A percentile compares a stretch with the other conserved stretches of the same genome.
phyloP scores from a whole-genome alignment of 148 eudicot species.

The Vaccinium vitisidaea region DNA sequence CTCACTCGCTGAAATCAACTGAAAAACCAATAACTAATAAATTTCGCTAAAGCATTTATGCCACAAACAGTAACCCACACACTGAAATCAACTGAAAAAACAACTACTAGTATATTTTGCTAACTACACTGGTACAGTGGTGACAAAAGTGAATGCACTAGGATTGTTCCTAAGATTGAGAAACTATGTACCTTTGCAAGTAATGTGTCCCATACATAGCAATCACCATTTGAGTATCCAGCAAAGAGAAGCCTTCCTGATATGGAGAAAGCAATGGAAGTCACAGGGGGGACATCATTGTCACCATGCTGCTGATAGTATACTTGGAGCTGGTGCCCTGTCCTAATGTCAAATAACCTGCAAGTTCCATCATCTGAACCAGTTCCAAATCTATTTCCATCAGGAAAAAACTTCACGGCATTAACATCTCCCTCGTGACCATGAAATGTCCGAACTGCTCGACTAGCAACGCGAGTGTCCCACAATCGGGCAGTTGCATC shows the following conservation, averaged over 20 bases:
- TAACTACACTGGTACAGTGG: neutral
- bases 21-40: neutral
- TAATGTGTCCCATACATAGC: conserved; percentile 97
- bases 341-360: conserved; percentile 86
- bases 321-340: conserved; percentile 95
- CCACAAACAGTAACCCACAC: neutral
- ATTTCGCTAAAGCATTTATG: neutral
- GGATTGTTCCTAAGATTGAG: neutral
- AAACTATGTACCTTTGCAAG: conserved; percentile 65
- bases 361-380: conserved; percentile 97
- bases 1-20: neutral
- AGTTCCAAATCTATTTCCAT: conserved; percentile 97
- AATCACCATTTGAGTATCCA: conserved; percentile 79
- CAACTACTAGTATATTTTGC: neutral
- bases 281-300: conserved; percentile 64
- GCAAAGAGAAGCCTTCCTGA: conserved; percentile 96
- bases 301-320: conserved; percentile 65
- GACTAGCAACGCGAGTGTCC: conserved; percentile 98
- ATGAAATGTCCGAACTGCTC: conserved; percentile 86
- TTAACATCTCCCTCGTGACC: conserved; percentile 96
- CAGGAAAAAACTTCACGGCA: conserved; percentile 92
- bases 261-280: conserved; percentile 81
- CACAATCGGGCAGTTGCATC: conserved; percentile 90
- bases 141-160: conserved; percentile 9
- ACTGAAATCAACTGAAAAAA: neutral